Percentiles rank a stretch among this genome's conserved stretches.
phyloP scores from a whole-genome alignment of 2,329 filamentous ascomycete genomes.

The Volutella citrinella region DNA sequence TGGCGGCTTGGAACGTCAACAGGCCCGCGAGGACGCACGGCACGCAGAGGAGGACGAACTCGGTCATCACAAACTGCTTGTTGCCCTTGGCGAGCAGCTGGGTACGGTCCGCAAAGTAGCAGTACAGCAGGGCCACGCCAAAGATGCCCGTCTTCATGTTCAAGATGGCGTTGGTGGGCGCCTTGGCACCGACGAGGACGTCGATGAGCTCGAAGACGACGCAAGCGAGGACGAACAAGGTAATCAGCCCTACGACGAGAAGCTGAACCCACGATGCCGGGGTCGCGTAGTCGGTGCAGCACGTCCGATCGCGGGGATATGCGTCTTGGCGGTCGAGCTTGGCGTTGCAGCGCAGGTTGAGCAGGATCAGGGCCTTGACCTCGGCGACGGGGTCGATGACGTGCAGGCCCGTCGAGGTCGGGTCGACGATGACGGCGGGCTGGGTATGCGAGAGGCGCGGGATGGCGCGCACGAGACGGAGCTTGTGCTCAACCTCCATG shows the following conservation, averaged over 20 bases:
- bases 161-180: constrained; percentile 12
- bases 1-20: too few relatives aligned
- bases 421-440: constrained; percentile 20
- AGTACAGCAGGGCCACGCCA: constrained; percentile 23
- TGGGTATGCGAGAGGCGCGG: constrained; percentile 18
- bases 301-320: constrained; percentile 48
- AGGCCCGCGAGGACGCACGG: constrained; percentile 12
- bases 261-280: constrained; percentile 20
- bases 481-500: constrained; percentile 12
- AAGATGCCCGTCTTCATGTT: constrained; percentile 25
- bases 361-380: constrained; percentile 39
- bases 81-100: constrained; percentile 25
- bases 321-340: constrained; percentile 27
- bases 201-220: constrained; percentile 14
- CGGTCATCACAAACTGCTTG: constrained; percentile 18
- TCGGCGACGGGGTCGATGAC: constrained; percentile 28
- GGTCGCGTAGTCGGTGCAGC: constrained; percentile 46
- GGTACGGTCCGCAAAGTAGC: constrained; percentile 27
- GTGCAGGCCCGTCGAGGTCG: constrained; percentile 26
- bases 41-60: constrained; percentile 18
- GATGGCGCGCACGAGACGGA: constrained; percentile 18
- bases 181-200: constrained; percentile 11
- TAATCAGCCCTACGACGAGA: constrained; percentile 16
- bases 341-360: constrained; percentile 53
- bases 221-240: constrained; percentile 17